Conservation (phyloP, 345 rosid genomes). For the Lepidium africanum region DNA sequence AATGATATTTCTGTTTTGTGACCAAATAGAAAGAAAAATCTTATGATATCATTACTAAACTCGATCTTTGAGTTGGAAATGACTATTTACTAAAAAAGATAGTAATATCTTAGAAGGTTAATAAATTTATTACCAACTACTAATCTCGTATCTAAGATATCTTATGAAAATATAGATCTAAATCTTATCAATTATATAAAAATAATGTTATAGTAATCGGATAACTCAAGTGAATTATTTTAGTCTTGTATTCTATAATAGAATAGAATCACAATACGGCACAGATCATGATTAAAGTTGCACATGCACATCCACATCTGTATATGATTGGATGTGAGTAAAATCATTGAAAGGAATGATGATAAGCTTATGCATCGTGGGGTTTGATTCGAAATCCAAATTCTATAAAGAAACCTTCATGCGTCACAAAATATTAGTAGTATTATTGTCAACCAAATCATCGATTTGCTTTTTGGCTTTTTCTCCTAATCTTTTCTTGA, state of each 20-base stretch:
- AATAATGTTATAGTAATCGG: background rate
- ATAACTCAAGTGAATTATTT: background rate
- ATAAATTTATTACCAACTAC: background rate
- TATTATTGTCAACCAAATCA: slow-evolving; percentile 13
- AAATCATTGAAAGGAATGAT: background rate
- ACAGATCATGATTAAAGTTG: background rate
- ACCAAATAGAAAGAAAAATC: too few species aligned
- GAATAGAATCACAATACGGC: background rate
- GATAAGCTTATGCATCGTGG: slow-evolving; percentile 17
- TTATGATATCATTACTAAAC: too few species aligned
- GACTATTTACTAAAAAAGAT: background rate
- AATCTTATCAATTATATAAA: background rate
- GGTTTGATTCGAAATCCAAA: slow-evolving; percentile 17
- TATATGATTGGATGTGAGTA: slow-evolving; percentile 8
- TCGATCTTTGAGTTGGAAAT: too few species aligned
- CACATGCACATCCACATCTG: slow-evolving; percentile 3
- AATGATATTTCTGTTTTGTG: too few species aligned
- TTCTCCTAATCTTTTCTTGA: slow-evolving; percentile 1
- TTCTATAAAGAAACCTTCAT: background rate
- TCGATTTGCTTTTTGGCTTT: slow-evolving; percentile 11
- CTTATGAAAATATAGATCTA: background rate
- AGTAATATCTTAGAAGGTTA: background rate
- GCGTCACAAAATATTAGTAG: background rate
- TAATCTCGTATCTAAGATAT: background rate
- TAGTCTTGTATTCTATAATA: background rate